These are phyloP conservation scores for Aspergillus arachidicola DNA, from an alignment of 2,329 filamentous ascomycete genomes.

Conservation along the genomic window DNA sequence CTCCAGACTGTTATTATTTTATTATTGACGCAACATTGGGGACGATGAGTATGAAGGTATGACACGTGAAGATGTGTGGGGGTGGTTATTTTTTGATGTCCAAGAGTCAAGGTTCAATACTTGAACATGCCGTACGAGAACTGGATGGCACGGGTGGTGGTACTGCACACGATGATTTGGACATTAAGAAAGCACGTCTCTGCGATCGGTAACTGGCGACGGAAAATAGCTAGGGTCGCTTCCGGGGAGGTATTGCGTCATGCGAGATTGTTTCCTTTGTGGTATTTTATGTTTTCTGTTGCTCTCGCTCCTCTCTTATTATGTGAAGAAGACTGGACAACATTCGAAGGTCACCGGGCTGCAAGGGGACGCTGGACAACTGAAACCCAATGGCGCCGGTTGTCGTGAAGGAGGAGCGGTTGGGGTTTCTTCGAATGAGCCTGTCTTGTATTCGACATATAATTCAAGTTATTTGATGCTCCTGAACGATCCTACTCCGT, in stretches of 20 bases:
- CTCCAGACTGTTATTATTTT: constrained; percentile 21
- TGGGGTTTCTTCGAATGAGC: not conserved
- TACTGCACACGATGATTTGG: constrained; percentile 12
- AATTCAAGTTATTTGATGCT: not conserved
- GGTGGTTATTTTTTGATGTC: constrained; percentile 18
- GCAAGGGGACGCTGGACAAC: not conserved
- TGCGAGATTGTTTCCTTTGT: constrained; percentile 28
- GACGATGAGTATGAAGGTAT: constrained; percentile 28
- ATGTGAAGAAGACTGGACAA: constrained; percentile 8
- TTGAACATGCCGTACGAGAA: constrained; percentile 12
- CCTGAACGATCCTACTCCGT: not conserved
- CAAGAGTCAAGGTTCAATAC: constrained; percentile 15
- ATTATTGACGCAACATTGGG: constrained; percentile 33
- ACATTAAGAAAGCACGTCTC: constrained; percentile 16
- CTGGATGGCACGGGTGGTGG: constrained; percentile 14
- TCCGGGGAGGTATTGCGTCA: constrained; percentile 50
- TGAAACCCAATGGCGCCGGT: not conserved
- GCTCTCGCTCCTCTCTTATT: constrained; percentile 13
- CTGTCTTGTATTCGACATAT: constrained; percentile 10
- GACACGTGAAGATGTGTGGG: constrained; percentile 23
- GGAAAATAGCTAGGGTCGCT: constrained; percentile 51
- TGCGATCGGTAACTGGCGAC: constrained; percentile 36
- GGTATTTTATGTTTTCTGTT: constrained; percentile 18
- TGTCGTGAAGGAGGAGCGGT: not conserved
- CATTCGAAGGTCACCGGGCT: constrained; percentile 1